A percentile compares a stretch with the other conserved stretches of the same genome.
Evolutionary conservation across 176 grass and related monocot species (phyloP).

Genomic region (Dactylis glomerata): DNA sequence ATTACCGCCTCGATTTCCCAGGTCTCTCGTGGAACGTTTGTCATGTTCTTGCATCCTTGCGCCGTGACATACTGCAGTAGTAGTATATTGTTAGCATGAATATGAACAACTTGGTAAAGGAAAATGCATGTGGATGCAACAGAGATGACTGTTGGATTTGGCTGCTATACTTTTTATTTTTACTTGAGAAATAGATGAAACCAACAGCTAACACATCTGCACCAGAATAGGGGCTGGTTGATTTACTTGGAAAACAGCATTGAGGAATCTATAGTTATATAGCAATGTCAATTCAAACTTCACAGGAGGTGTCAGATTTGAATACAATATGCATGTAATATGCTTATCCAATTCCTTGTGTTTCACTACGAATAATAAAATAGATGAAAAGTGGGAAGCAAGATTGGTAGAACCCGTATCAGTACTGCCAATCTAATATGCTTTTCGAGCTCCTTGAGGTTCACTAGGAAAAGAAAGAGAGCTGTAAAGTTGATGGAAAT

Average conservation of each 20-base stretch:
- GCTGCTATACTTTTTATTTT: not conserved
- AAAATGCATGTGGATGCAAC: not conserved
- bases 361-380: not conserved
- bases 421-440: not conserved
- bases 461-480: not conserved
- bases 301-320: not conserved
- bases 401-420: not conserved
- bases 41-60: conserved; percentile 82
- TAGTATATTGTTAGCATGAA: not conserved
- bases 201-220: not conserved
- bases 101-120: not conserved
- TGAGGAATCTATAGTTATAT: not conserved
- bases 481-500: conserved; percentile 8
- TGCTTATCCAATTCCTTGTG: not conserved
- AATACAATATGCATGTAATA: not conserved
- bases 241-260: conserved; percentile 6
- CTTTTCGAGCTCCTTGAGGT: not conserved
- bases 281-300: not conserved
- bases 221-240: not conserved
- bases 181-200: conserved; percentile 19
- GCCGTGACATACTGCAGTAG: conserved; percentile 61
- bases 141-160: not conserved
- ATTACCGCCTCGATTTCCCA: conserved; percentile 94
- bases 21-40: conserved; percentile 72
- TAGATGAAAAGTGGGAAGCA: not conserved